Base-by-base conservation (phyloP, 257 asterid genomes). In the Cynanchum wilfordii region DNA sequence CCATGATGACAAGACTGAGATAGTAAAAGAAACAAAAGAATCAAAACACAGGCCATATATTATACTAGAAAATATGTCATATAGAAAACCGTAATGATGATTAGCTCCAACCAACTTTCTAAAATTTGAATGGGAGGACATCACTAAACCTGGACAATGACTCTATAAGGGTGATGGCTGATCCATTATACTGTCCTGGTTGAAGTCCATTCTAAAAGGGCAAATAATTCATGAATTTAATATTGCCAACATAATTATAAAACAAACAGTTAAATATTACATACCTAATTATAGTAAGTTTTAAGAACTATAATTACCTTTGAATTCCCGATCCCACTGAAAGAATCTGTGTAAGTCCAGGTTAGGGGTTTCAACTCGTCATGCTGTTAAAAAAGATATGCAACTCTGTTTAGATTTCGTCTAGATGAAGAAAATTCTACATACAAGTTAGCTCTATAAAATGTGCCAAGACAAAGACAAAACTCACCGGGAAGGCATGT, bases 321-420 rank as follows among this genome's bases (percentile, higher is more conserved):
- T 80, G 91, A 88, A 81, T 94, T 94, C 70, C 97, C 99, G 30
- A 94, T 95, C 81, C 91, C 98, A 64, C 91, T 87, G 3, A 94
- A 87, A 78, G 98, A 94, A 82, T 94, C 83, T 16, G 98, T 94
- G 88, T 71, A 89, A 6, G 86, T 76, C 85, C 81, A 89, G 70
- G 92, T 83, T 65, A 94, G 82, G 83, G 98, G 99, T 84, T 90
- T 94, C 72, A 94, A 84, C 82, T 94, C 99, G 82, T 94, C 99
- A 73, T 94, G 97, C 99, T 94, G 88, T 80, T 81, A 79, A 59
- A 73, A 19, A 77, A 73, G 49, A 45, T 17, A 6, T n/a, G 58
- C 50, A 25, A n/a, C 15, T 56, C 44, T 27, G 20, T 22, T 25
- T 36, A 63, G 15, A 63, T 17, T 63, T n/a, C n/a, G 47, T 16